Evolutionary conservation across 192 early-diverging fungal species (phyloP), one percentile per base, ranked within the genome.

Genomic region (Powellomyces hirtus): DNA sequence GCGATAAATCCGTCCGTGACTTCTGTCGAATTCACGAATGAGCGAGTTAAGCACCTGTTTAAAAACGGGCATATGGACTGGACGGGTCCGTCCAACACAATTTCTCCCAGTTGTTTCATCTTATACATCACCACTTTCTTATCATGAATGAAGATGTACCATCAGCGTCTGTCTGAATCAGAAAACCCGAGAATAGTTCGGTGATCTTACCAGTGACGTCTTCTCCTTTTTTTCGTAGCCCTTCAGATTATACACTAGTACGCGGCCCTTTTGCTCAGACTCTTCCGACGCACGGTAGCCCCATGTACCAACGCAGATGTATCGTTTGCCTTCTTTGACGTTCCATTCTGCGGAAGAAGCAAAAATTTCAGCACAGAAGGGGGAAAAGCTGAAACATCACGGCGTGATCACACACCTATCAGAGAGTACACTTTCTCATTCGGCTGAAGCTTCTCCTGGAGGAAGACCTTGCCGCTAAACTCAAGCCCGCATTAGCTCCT

Each of bases 191-290:
- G 40, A 42, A 13, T 10, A 13, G 40, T 42, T 2, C 10, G 4
- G 3, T 30, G 24, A 31, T 6, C 29, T 56, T 56, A 29, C 5
- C 53, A 2, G 2, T 18, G 37, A 13, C 2, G 5, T 29, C 22
- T 2, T 30, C 37, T 64, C 62, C 42, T 53, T 66, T 10, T 38
- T n/a, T 35, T 77, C 75, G 30, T 64, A 64, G n/a, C 49, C 46
- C 62, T 81, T 81, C 52, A 82, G 58, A 45, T 68, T 82, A 59
- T 77, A 82, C 50, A 82, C 80, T 18, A 82, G 53, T n/a, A 82
- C 74, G 10, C 80, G 63, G 4, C 80, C 77, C 33, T 30, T 7
- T 22, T 36, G 26, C 2, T 27, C 51, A 1, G 37, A 35, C 16
- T 22, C 50, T 14, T 72, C 67, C 0, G 62, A 22, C 11, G 63